Base-by-base conservation (phyloP, 148 eudicot species). In the Amaranthus cruentus region DNA sequence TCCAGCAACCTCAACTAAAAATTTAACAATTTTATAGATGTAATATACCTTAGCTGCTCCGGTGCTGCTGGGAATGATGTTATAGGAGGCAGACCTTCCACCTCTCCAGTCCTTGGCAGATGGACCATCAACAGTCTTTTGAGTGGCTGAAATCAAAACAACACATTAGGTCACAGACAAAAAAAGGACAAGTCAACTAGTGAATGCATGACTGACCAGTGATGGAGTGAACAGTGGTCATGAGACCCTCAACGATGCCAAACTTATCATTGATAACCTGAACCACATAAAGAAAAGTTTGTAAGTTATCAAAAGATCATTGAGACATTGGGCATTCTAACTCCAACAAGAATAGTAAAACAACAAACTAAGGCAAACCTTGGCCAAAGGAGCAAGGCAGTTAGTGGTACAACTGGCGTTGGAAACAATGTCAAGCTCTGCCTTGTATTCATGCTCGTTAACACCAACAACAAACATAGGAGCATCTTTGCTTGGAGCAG, bases 401-500 rank as follows among this genome's bases (percentile, higher is more conserved):
- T 85, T 85, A 68, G 88, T 85, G 67, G 88, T 85, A 73, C 88
- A 85, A 18, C 88, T 85, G 70, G 88, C 88, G 13, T 85, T 85
- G 68, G 88, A 85, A 38, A 85, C 84, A 65, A 85, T 83, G 83
- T 83, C 4, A 28, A 85, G 88, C 15, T 83, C 84, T 6, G 83
- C 55, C 75, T 76, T 85, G 88, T 85, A 85, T 43, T 85, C 86
- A 47, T 85, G 83, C 81, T 85, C 88, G 11, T 85, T 85, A 47
- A 85, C 88, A 76, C 88, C 88, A 73, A 85, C 86, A 79, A 85
- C 88, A 55, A 85, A 85, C 88, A 85, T 85, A 4, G 88, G 88
- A 44, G 88, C 88, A 66, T 85, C 88, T 68, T 85, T 85, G 84
- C 88, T 85, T 51, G 88, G 88, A 46, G 88, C 88, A 44, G 88